Base-by-base conservation (phyloP, 306 rosid genomes). In the Fragaria iinumae region DNA sequence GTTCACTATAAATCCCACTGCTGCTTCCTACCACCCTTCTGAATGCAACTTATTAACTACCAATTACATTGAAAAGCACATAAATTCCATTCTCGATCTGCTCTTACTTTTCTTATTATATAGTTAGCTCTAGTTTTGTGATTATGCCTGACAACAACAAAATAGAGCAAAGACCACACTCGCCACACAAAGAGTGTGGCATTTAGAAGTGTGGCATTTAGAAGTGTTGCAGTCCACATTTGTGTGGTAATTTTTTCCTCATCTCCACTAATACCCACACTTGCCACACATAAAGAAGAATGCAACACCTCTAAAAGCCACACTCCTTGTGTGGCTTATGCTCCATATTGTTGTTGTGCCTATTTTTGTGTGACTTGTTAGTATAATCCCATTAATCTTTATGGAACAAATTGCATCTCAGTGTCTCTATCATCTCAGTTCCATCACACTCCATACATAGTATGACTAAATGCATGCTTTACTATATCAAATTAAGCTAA, bases 21-120 rank as follows among this genome's bases (percentile, higher is more conserved):
- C 82, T 76, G 75, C 78, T 62, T 60, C 67, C 67, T 23, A 60
- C 79, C 67, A 64, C 76, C 80, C 74, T 68, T 59, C 77, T 73
- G 70, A 38, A 79, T 85, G 76, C 89, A 83, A 62, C 69, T 66
- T 77, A 34, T 66, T 32, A 68, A 41, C 57, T 39, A 49, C 85
- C 87, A 88, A 77, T 86, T 83, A 72, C 67, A 86, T 69, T 67
- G 45, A 78, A 68, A 44, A 78, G 76, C 38, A 71, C 45, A 63
- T 56, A 85, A 77, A 73, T 81, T 84, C 82, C 86, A 73, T 84
- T 78, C 78, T 16, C 74, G 27, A 27, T 27, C 7, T 79, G 44
- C 11, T 67, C 73, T 72, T 80, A 80, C 81, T 83, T 74, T 80
- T 67, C 71, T 72, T 60, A 63, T 78, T 69, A 32, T 69, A 57